Evolutionary conservation across 148 eudicot species (phyloP).

Genomic region (Amaranthus cruentus): DNA sequence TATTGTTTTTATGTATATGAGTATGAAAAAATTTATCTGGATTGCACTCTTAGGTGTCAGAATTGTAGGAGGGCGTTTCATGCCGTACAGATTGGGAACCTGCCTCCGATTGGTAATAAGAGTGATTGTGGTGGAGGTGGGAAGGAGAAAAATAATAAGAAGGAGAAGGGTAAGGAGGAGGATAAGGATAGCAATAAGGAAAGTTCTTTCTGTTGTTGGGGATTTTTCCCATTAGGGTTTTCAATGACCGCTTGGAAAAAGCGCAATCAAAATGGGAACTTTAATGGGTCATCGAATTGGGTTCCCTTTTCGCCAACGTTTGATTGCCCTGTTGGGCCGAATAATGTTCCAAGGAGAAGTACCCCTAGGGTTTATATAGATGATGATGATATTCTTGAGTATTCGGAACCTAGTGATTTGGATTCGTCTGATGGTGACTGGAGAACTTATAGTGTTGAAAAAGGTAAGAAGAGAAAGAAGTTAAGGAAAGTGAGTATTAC

Average conservation of each 20-base stretch:
- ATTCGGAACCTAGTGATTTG: slow-evolving; percentile 49
- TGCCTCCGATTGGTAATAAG: slow-evolving; percentile 37
- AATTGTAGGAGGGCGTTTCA: slow-evolving; percentile 84
- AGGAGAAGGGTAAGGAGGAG: slow-evolving; percentile 12
- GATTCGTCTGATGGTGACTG: slow-evolving; percentile 63
- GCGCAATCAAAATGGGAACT: slow-evolving; percentile 22
- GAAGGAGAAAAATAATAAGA: slow-evolving; percentile 23
- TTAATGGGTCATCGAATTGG: slow-evolving; percentile 50
- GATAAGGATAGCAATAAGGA: slow-evolving; percentile 12
- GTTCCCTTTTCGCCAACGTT: slow-evolving; percentile 75
- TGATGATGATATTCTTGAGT: slow-evolving; percentile 39
- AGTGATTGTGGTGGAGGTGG: background rate
- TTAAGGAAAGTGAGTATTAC: slow-evolving; percentile 2
- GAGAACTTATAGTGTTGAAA: slow-evolving; percentile 27
- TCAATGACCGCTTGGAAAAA: slow-evolving; percentile 58
- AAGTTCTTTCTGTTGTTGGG: slow-evolving; percentile 71
- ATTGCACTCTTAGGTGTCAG: slow-evolving; percentile 71
- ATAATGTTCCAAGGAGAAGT: slow-evolving; percentile 11
- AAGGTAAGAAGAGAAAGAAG: slow-evolving; percentile 38
- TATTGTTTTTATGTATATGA: slow-evolving; percentile 74
- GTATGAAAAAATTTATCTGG: slow-evolving; percentile 51
- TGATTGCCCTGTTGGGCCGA: slow-evolving; percentile 34
- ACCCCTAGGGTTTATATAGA: slow-evolving; percentile 47
- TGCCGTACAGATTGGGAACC: slow-evolving; percentile 47
- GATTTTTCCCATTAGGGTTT: slow-evolving; percentile 75